These are phyloP conservation scores for Pythium monospermum DNA, from an alignment of 352 stramenopile genomes.

Conservation along the genomic window DNA sequence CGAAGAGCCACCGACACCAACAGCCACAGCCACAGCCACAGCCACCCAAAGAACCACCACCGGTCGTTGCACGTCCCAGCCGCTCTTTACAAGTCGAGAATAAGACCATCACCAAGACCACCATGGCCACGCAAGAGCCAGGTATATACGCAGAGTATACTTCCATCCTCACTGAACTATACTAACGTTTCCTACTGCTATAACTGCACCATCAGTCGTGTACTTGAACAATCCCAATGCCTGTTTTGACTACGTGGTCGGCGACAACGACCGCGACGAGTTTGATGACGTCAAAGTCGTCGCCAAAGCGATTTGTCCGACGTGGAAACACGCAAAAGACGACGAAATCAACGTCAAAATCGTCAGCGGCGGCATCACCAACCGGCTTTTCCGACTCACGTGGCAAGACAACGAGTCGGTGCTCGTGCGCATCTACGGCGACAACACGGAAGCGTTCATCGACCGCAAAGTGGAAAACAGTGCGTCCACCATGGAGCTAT, in stretches of 20 bases:
- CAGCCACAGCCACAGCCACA: not conserved
- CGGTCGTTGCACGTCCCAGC: no score
- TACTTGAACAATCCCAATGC: constrained; percentile 80
- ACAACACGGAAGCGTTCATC: constrained; percentile 92
- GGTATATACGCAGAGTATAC: no score
- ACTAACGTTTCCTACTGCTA: no score
- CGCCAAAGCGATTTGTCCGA: constrained; percentile 53
- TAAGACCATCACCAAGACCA: no score
- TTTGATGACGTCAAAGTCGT: constrained; percentile 82
- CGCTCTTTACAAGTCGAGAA: no score
- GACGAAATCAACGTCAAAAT: constrained; percentile 80
- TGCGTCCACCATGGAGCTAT: constrained; percentile 24
- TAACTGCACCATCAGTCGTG: constrained; percentile 29
- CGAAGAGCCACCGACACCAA: constrained; percentile 9
- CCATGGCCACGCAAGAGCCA: not conserved
- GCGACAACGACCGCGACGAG: constrained; percentile 52
- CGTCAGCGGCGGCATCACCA: constrained; percentile 90
- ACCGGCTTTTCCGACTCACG: constrained; percentile 86
- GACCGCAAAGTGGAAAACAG: constrained; percentile 89
- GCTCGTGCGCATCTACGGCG: constrained; percentile 89
- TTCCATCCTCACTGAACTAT: not conserved
- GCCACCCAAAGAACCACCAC: no score
- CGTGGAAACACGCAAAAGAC: constrained; percentile 48
- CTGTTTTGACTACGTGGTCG: constrained; percentile 69
- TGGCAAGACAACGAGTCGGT: constrained; percentile 65